Evolutionary conservation across 2,329 filamentous ascomycete genomes (phyloP).

Genomic region (Drechslerella stenobrocha): DNA sequence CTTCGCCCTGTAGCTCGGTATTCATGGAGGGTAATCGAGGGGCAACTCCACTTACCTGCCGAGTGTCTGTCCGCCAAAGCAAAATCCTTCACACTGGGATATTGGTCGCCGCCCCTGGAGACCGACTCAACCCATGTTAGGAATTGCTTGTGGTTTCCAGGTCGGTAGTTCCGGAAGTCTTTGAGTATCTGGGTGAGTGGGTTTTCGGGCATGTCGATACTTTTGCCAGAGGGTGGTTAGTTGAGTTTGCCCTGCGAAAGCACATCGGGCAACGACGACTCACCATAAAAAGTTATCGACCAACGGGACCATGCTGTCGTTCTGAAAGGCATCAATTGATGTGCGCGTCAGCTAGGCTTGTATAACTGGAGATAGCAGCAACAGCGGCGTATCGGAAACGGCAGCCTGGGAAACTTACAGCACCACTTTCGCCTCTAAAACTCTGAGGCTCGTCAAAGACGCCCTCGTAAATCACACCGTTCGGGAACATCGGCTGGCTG

Average conservation of each 20-base stretch:
- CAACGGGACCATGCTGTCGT: conserved; percentile 90
- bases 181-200: conserved; percentile 81
- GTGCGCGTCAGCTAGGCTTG: neutral
- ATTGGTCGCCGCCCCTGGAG: conserved; percentile 28
- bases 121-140: conserved; percentile 67
- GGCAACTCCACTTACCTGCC: conserved; percentile 31
- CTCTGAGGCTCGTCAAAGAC: conserved; percentile 73
- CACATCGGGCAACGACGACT: neutral
- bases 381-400: too few relatives aligned
- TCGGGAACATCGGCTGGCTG: conserved; percentile 87
- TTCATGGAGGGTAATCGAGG: neutral
- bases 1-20: neutral
- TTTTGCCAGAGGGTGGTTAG: neutral
- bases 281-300: conserved; percentile 74
- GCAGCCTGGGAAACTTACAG: conserved; percentile 55
- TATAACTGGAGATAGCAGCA: too few relatives aligned
- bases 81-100: conserved; percentile 64
- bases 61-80: conserved; percentile 57
- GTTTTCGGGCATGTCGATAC: conserved; percentile 78
- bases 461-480: conserved; percentile 87
- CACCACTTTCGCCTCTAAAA: conserved; percentile 90
- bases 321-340: conserved; percentile 55
- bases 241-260: neutral
- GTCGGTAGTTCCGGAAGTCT: conserved; percentile 87
- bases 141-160: conserved; percentile 85